Base-by-base conservation (phyloP, 768 basidiomycete species). In the Agaricus blazei region DNA sequence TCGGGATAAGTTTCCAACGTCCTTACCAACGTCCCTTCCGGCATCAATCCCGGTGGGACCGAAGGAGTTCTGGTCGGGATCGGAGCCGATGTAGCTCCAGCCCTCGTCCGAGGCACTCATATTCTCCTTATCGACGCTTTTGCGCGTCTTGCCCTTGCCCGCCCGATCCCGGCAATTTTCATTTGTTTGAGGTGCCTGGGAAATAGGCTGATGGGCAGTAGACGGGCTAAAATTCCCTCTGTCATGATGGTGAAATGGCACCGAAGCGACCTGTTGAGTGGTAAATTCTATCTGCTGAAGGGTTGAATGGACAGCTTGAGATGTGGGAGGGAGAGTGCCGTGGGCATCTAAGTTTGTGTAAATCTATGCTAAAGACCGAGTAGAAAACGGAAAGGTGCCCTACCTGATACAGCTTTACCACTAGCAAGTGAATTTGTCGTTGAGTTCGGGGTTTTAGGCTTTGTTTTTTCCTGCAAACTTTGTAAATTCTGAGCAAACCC, bases 1-100 rank as follows among this genome's bases (percentile, higher is more conserved):
- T n/a, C 63, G 65, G 4, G 65, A 63, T 23, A 67, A 56, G 48
- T 70, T 69, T 15, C 58, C 57, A 43, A 79, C 48, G 37, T 81
- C 73, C 58, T 81, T 86, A 9, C 78, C 79, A 65, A 79, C 74
- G 56, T 82, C 80, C 58, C 75, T 77, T 7, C 46, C 60, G n/a
- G 61, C 70, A 59, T 68, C 64, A 40, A 73, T 64, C 37, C 70
- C 73, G 7, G 34, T 34, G 28, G 70, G 67, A 8, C 71, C 72
- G 42, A 68, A 46, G 58, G 64, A 37, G 23, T 44, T 50, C 15
- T 64, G 67, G 15, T 62, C 66, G 41, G 69, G 68, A 37, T 72
- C 72, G 4, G 64, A 63, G 38, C 61, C 66, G 41, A 74, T 68
- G 59, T 72, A 70, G 52, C 66, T 74, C 73, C 73, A 75, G 41